Base-by-base conservation (phyloP, 305 asterid species). In the Rubia balearica region DNA sequence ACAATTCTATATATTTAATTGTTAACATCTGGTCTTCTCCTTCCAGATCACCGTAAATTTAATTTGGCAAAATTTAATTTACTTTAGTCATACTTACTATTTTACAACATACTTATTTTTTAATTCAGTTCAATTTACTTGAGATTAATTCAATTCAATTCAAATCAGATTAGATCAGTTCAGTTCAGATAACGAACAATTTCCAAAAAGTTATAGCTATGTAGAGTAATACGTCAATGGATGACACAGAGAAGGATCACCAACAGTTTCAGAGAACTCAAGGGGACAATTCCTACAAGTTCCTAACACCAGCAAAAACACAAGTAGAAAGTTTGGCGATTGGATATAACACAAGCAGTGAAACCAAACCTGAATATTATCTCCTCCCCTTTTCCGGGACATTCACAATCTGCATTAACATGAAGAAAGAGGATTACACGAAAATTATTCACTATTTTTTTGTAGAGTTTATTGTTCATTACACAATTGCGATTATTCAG, bases 301-400 rank as follows among this genome's bases (percentile, higher is more conserved):
- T 30, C 13, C 38, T 11, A 43, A 5, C 1, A 24, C 59, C 57
- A 51, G 24, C 69, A 27, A 41, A 19, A 65, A 7, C 41, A 1
- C 21, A 21, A 7, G n/a, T 16, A 33, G 0, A 48, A 30, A 27
- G 30, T 8, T 40, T 2, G 6, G 10, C 13, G 7, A 14, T 13
- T 21, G 9, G 3, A 67, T 30, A 6, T 13, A 68, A 27, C 30
- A 48, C 33, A 36, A n/a, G 43, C 11, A 38, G 19, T 69, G 65
- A n/a, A 57, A 49, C 14, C 21, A 60, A 73, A 90, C 97, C 97
- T 89, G 97, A 78, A 90, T 89, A 79, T 90, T 87, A 78, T 90
- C 97, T 69, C 97, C 97, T 82, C 97, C 97, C 97, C 79, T 90
- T 90, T 85, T 90, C 97, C 5, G 97, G 97, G 67, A 90, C 97